These are phyloP conservation scores for Rhizopogon vulgaris DNA, from an alignment of 768 basidiomycete genomes.

Conservation along the genomic window DNA sequence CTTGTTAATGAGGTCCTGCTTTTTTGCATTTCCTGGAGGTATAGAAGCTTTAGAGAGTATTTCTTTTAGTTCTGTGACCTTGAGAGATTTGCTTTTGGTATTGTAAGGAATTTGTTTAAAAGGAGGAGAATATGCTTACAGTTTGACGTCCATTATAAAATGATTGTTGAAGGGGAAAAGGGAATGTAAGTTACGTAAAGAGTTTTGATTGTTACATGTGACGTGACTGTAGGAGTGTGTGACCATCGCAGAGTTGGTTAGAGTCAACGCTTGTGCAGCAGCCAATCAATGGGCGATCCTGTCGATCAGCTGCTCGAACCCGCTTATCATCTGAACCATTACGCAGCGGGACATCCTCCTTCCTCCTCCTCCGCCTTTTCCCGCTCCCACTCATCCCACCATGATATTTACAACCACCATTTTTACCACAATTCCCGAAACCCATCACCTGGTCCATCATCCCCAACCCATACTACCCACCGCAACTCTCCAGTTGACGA, in stretches of 20 bases:
- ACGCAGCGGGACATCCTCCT: slow-evolving; percentile 10
- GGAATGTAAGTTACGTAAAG: slow-evolving; percentile 20
- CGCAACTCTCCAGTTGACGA: slow-evolving; percentile 23
- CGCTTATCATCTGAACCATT: slow-evolving; percentile 40
- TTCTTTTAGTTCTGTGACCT: slow-evolving; percentile 63
- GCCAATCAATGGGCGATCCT: slow-evolving; percentile 51
- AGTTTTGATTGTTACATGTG: neutral
- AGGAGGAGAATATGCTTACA: slow-evolving; percentile 19
- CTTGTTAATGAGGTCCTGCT: slow-evolving; percentile 59
- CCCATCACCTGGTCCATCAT: slow-evolving; percentile 25
- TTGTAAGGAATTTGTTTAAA: neutral
- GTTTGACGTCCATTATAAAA: slow-evolving; percentile 37
- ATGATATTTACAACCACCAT: slow-evolving; percentile 13
- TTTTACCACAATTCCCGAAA: slow-evolving; percentile 23
- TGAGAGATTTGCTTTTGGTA: slow-evolving; percentile 49
- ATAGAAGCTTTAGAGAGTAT: slow-evolving; percentile 50
- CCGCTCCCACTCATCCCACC: slow-evolving; percentile 13
- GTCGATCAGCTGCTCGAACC: slow-evolving; percentile 59
- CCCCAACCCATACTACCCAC: slow-evolving; percentile 20
- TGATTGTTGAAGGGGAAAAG: slow-evolving; percentile 14
- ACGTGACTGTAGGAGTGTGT: slow-evolving; percentile 8
- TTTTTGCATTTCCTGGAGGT: slow-evolving; percentile 53
- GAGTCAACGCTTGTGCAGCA: slow-evolving; percentile 24
- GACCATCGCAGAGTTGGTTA: slow-evolving; percentile 16
- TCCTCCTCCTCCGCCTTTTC: slow-evolving; percentile 16